A percentile compares a stretch with the other conserved stretches of the same genome.
Conservation (phyloP, 306 rosid genomes). For the Trifolium dubium region DNA sequence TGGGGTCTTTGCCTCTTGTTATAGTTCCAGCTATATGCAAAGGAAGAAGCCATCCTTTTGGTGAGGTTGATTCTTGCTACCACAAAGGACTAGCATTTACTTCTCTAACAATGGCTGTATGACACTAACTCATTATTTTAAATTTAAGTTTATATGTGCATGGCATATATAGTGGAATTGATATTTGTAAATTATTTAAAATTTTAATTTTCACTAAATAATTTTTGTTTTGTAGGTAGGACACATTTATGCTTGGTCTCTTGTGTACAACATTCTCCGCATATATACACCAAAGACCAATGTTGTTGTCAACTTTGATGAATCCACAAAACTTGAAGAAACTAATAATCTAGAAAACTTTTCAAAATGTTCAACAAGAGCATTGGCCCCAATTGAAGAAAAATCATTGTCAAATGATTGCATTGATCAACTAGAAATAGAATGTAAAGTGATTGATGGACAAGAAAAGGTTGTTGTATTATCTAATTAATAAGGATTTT, state of each 20-base stretch:
- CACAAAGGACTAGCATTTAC: constrained; percentile 43
- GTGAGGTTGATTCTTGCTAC: constrained; percentile 36
- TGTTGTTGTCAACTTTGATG: constrained; percentile 12
- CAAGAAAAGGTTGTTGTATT: constrained; percentile 41
- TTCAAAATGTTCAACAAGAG: constrained; percentile 26
- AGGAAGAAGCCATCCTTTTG: constrained; percentile 42
- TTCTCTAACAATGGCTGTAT: constrained; percentile 50
- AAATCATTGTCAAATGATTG: constrained; percentile 25
- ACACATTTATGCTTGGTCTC: constrained; percentile 47
- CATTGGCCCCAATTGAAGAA: neutral
- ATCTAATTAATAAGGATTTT: neutral
- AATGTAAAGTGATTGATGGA: constrained; percentile 10
- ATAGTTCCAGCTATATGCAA: constrained; percentile 47
- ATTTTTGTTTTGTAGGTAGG: constrained; percentile 44
- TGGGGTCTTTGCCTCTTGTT: constrained; percentile 32
- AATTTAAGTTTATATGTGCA: neutral
- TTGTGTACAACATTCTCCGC: constrained; percentile 47
- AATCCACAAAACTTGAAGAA: constrained; percentile 8
- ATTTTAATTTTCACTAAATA: neutral
- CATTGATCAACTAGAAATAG: constrained; percentile 31
- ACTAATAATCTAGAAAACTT: constrained; percentile 26
- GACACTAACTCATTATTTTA: constrained; percentile 15
- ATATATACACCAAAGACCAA: constrained; percentile 30
- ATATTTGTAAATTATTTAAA: neutral
- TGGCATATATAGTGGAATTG: neutral